Evolutionary conservation across 2,329 filamentous ascomycete species (phyloP), one percentile per base, ranked within the genome.

Genomic region (Paecilomyces sp.): DNA sequence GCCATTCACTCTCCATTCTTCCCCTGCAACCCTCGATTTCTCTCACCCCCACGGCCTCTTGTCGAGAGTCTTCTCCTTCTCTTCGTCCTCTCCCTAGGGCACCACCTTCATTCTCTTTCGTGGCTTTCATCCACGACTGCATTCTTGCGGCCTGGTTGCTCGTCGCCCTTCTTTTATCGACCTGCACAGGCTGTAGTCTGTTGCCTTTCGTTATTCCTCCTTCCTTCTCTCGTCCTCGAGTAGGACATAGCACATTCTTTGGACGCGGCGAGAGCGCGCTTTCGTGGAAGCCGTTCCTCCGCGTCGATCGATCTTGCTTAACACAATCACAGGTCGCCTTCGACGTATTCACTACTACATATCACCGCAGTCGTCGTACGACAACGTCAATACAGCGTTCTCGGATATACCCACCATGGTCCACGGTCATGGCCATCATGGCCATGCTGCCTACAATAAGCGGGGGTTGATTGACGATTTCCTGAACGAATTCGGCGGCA

Each of bases 91-190:
- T 61, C 59, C 63, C 53, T 33, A 54, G 60, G 62, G 57, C 62
- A 62, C 58, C 53, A 54, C 59, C 56, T 58, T 62, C 33, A 22
- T 57, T 58, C 54, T 31, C 55, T 56, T 36, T 54, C 53, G 53
- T 63, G 58, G 55, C 51, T 47, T 31, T 57, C 55, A 36, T 22
- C 58, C 60, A 62, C 57, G 51, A 36, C 24, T 59, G 34, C 50
- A 25, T 61, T 67, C 58, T 57, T 64, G 65, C 63, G 62, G 66
- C 67, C 66, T 68, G 67, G 71, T 67, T 67, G 67, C 70, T 71
- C 68, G 71, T 71, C 67, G 70, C 69, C 70, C 68, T 69, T 74
- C 72, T 63, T 73, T 74, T 70, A 67, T 69, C 66, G 61, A 66
- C 65, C 60, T 63, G 56, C 52, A 55, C 62, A 62, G 62, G 66